These are phyloP conservation scores for Lactarius akahatsu DNA, from an alignment of 768 basidiomycete genomes.

Conservation along the genomic window DNA sequence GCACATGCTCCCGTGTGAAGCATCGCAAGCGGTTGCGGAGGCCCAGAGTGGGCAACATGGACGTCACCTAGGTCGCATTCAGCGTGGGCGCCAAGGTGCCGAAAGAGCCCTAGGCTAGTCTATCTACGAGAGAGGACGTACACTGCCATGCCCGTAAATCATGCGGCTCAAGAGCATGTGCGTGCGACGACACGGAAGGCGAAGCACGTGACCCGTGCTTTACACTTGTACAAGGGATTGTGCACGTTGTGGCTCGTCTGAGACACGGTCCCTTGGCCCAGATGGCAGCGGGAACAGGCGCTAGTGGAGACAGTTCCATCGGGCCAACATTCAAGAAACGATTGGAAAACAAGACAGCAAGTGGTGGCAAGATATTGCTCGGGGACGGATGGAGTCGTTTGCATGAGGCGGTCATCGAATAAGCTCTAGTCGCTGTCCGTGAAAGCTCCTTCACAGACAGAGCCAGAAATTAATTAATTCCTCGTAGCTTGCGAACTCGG, in stretches of 20 bases:
- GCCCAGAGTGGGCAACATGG: neutral
- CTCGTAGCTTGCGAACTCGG: neutral
- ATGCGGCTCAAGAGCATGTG: conserved; percentile 20
- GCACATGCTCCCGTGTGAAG: too few relatives aligned
- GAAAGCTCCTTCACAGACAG: neutral
- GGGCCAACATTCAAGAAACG: neutral
- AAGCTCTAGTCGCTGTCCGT: neutral
- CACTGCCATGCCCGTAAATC: conserved; percentile 4
- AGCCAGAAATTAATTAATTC: neutral
- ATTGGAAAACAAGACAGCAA: conserved; percentile 1
- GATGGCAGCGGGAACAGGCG: too few relatives aligned
- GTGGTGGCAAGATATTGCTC: conserved; percentile 5
- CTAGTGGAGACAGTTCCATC: too few relatives aligned
- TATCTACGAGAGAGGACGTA: neutral
- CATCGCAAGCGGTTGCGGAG: too few relatives aligned
- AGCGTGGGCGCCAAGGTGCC: neutral
- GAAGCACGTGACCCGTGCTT: conserved; percentile 13
- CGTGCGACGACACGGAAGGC: conserved; percentile 2
- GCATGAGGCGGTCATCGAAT: conserved; percentile 21
- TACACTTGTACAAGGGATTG: too few relatives aligned
- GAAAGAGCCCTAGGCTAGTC: neutral
- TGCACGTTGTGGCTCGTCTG: too few relatives aligned
- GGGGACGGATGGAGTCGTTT: conserved; percentile 2
- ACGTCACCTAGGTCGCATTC: neutral
- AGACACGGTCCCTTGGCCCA: too few relatives aligned